Evolutionary conservation across 306 rosid genomes (phyloP), one percentile per base, ranked within the genome.

Genomic region (Lithocarpus polystachyus): DNA sequence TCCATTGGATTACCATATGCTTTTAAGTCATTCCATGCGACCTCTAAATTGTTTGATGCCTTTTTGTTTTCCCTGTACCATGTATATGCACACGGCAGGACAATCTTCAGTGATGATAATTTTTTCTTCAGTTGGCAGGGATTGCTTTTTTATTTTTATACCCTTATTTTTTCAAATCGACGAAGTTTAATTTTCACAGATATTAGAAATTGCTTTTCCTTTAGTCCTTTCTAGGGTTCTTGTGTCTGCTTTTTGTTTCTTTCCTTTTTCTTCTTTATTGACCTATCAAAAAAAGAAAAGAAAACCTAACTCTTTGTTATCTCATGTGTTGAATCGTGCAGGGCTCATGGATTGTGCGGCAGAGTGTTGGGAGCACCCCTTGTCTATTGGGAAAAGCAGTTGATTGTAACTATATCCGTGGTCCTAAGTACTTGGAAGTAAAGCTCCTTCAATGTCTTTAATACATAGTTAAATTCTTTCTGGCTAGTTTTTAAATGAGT

Each of bases 311-410:
- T 10, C 2, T 11, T 52, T 60, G 48, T 75, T 37, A 23, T 28
- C 57, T 75, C 20, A 40, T 67, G 14, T 61, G 5, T 79, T 74
- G 24, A 86, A 88, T 79, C 17, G 43, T 85, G 89, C 94, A 95
- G 99, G 99, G 99, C 54, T 95, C 99, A 37, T 95, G 99, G 98
- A 95, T 95, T 88, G 99, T 95, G 79, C 97, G 99, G 78, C 99
- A 95, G 82, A 95, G 99, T 88, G 99, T 95, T 76, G 99, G 99
- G 37, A 95, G 98, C 84, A 91, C 93, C 31, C 99, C 98, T 56
- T 95, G 99, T 88, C 83, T 95, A 81, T 86, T 95, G 85, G 99
- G 99, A 81, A 95, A 95, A 88, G 99, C 99, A 53, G 98, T 95
- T 68, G 99, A 95, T 88, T 90, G 97, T 92, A 95, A 90, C 87